Base-by-base conservation (phyloP, 768 basidiomycete species). In the Glaciozyma antarctica region DNA sequence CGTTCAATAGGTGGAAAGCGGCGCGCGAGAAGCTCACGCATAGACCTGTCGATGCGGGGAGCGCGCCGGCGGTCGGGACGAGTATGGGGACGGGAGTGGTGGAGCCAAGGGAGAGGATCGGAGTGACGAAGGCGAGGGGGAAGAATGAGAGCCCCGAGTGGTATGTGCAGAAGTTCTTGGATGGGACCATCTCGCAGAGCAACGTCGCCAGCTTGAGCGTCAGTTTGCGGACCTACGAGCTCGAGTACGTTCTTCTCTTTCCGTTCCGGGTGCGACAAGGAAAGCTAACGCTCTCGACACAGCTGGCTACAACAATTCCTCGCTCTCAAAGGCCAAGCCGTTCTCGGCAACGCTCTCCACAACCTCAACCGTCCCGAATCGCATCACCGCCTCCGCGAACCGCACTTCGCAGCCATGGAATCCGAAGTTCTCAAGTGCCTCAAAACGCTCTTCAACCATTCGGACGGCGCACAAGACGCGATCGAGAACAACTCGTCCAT, bases 91-190 rank as follows among this genome's bases (percentile, higher is more conserved):
- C 26, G 8, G 45, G 41, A 19, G 28, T 26, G 5, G 19, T n/a
- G 45, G 49, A 48, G 24, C 28, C 22, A 24, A 24, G 44, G 24
- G 54, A 26, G 26, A 22, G 61, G 45, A 9, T 19, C 4, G 38
- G 38, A 15, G 21, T 24, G 54, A 30, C 10, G 47, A 44, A 43
- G 60, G 28, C 30, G 41, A 45, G 64, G 34, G 62, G 61, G 45
- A 83, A 84, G 61, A 86, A 87, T 67, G 74, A 75, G 47, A 84
- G 87, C 13, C 91, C 93, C 2, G 88, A 95, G 75, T 95, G 88
- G 87, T 97, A 91, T 75, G 84, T 98, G 69, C 84, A 86, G 76
- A 90, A 86, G 77, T 90, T 95, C 75, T 80, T 97, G 74, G 88
- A 93, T 73, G 84, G 84, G 65, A 87, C 87, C 2, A 85, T 95